phyloP scores from a whole-genome alignment of 2,329 filamentous ascomycete genomes.

The Clonostachys chloroleuca region DNA sequence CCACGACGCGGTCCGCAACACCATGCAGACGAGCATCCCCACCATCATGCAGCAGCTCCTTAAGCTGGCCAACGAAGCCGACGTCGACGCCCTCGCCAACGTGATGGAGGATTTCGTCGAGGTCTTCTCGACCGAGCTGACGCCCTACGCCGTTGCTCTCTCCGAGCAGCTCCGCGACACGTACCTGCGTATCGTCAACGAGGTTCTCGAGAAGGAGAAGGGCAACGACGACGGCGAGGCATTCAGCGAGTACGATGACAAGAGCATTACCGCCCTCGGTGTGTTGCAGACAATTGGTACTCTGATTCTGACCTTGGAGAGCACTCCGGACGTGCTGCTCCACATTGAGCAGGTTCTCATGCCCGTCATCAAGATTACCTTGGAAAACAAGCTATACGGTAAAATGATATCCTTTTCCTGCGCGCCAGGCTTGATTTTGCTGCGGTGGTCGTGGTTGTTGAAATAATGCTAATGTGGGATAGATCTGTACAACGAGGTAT shows the following conservation, averaged over 20 bases:
- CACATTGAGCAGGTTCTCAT: conserved; percentile 95
- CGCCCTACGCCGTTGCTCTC: conserved; percentile 91
- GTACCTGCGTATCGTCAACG: conserved; percentile 87
- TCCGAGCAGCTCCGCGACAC: conserved; percentile 96
- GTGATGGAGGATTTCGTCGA: conserved; percentile 99
- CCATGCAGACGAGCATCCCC: conserved; percentile 96
- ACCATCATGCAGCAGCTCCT: conserved; percentile 99
- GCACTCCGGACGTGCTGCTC: conserved; percentile 89
- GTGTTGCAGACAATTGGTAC: conserved; percentile 97
- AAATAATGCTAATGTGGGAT: background rate
- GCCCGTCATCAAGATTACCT: conserved; percentile 92
- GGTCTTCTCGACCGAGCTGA: conserved; percentile 94
- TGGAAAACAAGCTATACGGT: conserved; percentile 97
- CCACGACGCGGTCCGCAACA: conserved; percentile 87
- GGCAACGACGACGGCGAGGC: conserved; percentile 71
- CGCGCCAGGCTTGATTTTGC: background rate
- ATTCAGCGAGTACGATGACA: conserved; percentile 94
- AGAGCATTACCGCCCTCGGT: conserved; percentile 95
- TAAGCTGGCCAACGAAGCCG: conserved; percentile 95
- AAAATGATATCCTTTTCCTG: conserved; percentile 15
- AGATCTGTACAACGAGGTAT: conserved; percentile 97
- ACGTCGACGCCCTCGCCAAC: conserved; percentile 94
- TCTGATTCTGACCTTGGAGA: conserved; percentile 92
- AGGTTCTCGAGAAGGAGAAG: conserved; percentile 85
- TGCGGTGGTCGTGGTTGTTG: background rate